Evolutionary conservation across 2,329 filamentous ascomycete genomes (phyloP), one percentile per base, ranked within the genome.

Genomic region (Lasiodiplodia gonubiensis): DNA sequence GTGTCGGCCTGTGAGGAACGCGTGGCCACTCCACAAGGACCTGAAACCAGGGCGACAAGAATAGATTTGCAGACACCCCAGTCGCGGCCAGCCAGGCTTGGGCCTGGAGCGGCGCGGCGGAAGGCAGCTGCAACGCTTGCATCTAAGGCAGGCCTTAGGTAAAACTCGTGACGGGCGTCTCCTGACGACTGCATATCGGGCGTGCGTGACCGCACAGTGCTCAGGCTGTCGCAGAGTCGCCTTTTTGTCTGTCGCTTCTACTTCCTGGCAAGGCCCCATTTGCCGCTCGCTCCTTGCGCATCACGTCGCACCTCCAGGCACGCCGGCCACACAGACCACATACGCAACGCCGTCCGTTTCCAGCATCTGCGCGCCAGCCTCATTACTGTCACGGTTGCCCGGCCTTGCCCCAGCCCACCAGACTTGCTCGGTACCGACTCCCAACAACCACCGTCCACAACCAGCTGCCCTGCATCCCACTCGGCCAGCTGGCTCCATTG

Each of bases 281-380:
- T 61, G 57, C 57, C 57, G 57, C 57, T 61, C 57, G 57, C 57
- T 61, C 57, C 57, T 61, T 61, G 57, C 57, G 57, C 57, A 61
- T 61, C 57, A 61, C 57, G 57, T 61, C 57, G 57, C 57, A 61
- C 57, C 57, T 42, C 61, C 61, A 66, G 63, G 63, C 63, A 66
- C 63, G 63, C 63, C 63, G 52, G 51, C 52, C 59, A 55, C 63
- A 55, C 53, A 55, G 63, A 66, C 63, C 63, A 66, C 52, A 25
- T 65, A 65, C 63, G 63, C 63, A 65, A 65, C 63, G 51, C 60
- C 49, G 42, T 64, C 60, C 49, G 49, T 52, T 49, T 63, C 60
- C 42, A 52, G 27, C 42, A 35, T 52, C 46, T 30, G 60, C 60
- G 60, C 60, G 46, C 48, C 61, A 53, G 33, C 61, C 48, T 54